Conservation (phyloP, 169 alveolate species). For the Cryptosporidium andersoni region DNA sequence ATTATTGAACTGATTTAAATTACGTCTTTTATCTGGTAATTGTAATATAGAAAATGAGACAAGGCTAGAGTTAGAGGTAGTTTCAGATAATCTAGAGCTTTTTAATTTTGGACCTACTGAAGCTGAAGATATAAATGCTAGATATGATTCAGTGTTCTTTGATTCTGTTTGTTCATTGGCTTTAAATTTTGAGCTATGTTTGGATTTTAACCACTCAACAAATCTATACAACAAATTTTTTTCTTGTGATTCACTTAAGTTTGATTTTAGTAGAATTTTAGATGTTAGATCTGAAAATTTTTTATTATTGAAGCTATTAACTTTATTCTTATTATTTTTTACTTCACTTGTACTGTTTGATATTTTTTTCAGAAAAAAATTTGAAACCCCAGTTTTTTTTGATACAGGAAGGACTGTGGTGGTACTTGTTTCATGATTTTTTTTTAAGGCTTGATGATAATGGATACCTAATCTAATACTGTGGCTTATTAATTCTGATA, state of each 20-base stretch:
- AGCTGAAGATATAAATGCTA: conserved; percentile 33
- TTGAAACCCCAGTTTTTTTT: background rate
- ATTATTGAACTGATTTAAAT: background rate
- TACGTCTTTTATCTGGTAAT: background rate
- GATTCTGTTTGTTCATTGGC: background rate
- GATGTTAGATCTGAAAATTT: background rate
- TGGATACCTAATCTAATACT: conserved; percentile 46
- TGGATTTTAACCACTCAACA: conserved; percentile 16
- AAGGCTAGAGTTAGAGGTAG: no score
- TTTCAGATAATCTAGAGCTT: background rate
- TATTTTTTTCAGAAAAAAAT: background rate
- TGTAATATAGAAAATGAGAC: no score
- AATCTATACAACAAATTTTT: conserved; percentile 42
- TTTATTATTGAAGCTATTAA: background rate
- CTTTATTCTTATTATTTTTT: background rate
- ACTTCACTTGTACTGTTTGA: background rate
- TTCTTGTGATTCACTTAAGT: background rate
- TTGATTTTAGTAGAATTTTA: background rate
- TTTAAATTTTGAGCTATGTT: conserved; percentile 1
- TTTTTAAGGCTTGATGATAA: conserved; percentile 1
- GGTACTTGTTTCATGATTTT: background rate
- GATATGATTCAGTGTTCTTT: conserved; percentile 2
- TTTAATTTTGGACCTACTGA: conserved; percentile 8
- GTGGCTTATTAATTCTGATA: conserved; percentile 21
- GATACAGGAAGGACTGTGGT: no score